A percentile compares a stretch with the other conserved stretches of the same genome.
phyloP scores from a whole-genome alignment of 768 basidiomycete species.

The Collybia sordida region DNA sequence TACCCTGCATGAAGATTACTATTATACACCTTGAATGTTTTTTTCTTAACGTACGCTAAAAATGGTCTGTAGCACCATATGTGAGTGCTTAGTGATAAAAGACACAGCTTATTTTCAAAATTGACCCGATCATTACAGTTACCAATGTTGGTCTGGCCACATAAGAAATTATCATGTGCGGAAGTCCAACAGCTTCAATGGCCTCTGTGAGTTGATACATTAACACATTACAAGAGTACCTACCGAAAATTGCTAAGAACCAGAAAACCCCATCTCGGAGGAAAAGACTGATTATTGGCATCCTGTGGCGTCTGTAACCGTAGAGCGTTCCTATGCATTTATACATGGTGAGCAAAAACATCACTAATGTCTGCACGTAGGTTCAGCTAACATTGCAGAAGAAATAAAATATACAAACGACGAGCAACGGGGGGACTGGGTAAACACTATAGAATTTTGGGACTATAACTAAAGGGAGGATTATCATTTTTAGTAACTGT shows the following conservation, averaged over 20 bases:
- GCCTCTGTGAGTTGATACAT: background rate
- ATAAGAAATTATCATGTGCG: background rate
- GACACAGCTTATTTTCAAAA: too few relatives aligned
- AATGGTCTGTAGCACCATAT: background rate
- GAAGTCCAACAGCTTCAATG: background rate
- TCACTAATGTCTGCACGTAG: too few relatives aligned
- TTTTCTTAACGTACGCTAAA: background rate
- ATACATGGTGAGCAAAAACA: too few relatives aligned
- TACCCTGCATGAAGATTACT: background rate
- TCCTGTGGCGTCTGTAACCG: background rate
- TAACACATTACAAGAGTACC: background rate
- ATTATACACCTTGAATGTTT: background rate
- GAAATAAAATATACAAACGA: too few relatives aligned
- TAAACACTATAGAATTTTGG: too few relatives aligned
- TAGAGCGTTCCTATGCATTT: too few relatives aligned
- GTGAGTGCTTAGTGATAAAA: background rate
- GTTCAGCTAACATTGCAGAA: too few relatives aligned
- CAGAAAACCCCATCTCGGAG: background rate
- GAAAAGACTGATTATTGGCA: background rate
- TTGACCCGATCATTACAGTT: background rate
- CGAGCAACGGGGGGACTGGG: too few relatives aligned
- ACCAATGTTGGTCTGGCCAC: background rate
- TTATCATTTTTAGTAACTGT: too few relatives aligned
- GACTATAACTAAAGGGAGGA: too few relatives aligned
- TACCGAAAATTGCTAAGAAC: background rate